Conservation (phyloP, 1,139 yeast genomes). For the Komagataea norvegica region DNA sequence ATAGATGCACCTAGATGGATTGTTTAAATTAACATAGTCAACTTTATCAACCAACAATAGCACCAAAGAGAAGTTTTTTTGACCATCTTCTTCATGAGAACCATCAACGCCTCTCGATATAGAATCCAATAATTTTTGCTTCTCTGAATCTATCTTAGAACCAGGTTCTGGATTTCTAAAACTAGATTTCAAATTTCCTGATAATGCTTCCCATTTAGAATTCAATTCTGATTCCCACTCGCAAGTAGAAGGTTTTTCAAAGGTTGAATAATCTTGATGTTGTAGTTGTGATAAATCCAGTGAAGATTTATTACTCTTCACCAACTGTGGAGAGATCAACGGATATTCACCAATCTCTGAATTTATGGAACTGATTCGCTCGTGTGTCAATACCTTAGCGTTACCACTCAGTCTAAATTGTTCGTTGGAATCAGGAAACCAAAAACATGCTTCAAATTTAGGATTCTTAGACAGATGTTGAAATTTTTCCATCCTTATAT, state of each 20-base stretch:
- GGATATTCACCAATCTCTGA: constrained; percentile 23
- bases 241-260: constrained; percentile 26
- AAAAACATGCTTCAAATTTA: constrained; percentile 71
- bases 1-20: constrained; percentile 51
- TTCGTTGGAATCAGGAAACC: constrained; percentile 53
- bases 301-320: constrained; percentile 20
- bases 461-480: constrained; percentile 47
- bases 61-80: constrained; percentile 63
- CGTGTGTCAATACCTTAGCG: constrained; percentile 45
- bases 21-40: constrained; percentile 57
- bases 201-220: constrained; percentile 59
- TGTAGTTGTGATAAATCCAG: constrained; percentile 14
- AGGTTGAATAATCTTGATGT: constrained; percentile 2
- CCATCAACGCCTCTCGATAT: constrained; percentile 85
- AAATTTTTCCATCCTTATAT: constrained; percentile 62
- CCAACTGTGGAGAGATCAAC: constrained; percentile 28
- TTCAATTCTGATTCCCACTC: constrained; percentile 65
- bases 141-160: constrained; percentile 45
- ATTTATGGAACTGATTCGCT: constrained; percentile 21
- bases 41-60: constrained; percentile 68
- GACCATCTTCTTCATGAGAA: constrained; percentile 61
- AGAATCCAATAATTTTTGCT: constrained; percentile 56
- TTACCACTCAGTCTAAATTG: constrained; percentile 72
- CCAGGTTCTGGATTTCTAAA: constrained; percentile 75
- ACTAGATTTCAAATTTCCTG: constrained; percentile 59